Evolutionary conservation across 441 rosid species (phyloP), one percentile per base, ranked within the genome.

Genomic region (Gossypium laxum): DNA sequence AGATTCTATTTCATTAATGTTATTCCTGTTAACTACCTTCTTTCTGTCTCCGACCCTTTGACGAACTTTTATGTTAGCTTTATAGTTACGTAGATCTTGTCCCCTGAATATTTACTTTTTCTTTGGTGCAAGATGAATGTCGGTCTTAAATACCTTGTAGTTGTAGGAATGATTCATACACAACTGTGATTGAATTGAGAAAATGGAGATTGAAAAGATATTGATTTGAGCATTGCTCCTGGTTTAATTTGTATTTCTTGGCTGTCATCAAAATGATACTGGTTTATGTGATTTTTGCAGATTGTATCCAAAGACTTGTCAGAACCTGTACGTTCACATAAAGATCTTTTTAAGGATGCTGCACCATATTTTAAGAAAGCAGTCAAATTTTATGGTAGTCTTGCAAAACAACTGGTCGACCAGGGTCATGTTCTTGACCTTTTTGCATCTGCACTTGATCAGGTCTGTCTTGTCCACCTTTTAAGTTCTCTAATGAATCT

Each of bases 391-490:
- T 92, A 92, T 83, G 98, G 89, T 38, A 72, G 71, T 78, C 85
- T 95, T 77, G 87, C 98, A 18, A 95, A 88, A 85, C 99, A 91
- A 86, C 92, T 95, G 70, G 99, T 95, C 70, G 76, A 82, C 81
- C 98, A 95, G 81, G 96, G 99, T 68, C 99, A 95, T 78, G 98
- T 92, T 62, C 75, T 95, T 65, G 98, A 95, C 77, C 95, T 95
- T 69, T 95, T 92, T 73, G 99, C 99, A 50, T 92, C 96, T 73
- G 99, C 99, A n/a, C 98, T 95, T 76, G 99, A 95, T 85, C 99
- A 95, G 99, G 99, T 94, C 47, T 61, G 75, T 72, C n/a, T 61
- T 48, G 15, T 24, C 57, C 18, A 12, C 50, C 64, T 38, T 73
- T 71, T 56, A 67, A 45, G 28, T 67, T 41, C 15, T 19, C 7